Evolutionary conservation across 169 alveolate genomes (phyloP).

Genomic region (Babesia caballi): DNA sequence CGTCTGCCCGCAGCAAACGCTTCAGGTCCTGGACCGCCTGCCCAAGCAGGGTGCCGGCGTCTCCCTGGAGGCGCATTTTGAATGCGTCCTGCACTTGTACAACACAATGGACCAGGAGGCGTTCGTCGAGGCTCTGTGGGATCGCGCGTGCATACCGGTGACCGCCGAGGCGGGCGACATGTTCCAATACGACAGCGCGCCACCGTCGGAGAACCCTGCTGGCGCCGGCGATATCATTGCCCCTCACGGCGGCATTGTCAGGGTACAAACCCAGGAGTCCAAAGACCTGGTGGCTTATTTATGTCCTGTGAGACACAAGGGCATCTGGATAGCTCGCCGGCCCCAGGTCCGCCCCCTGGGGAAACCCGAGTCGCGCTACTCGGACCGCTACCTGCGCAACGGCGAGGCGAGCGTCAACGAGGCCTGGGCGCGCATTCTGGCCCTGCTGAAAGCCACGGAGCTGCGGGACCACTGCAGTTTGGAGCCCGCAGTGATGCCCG

Average conservation of each 20-base stretch:
- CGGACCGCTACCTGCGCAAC: neutral
- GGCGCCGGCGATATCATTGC: neutral
- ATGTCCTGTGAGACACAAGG: neutral
- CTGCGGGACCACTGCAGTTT: neutral
- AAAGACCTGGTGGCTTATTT: neutral
- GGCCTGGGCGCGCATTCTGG: neutral
- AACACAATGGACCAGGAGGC: neutral
- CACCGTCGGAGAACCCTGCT: too few species aligned
- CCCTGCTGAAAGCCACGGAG: neutral
- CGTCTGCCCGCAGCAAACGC: neutral
- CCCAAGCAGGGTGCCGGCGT: too few species aligned
- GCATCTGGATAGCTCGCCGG: neutral
- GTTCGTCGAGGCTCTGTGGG: neutral
- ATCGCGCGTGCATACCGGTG: neutral
- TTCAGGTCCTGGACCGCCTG: neutral
- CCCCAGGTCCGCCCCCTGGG: neutral
- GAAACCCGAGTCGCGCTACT: neutral
- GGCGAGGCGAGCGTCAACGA: neutral
- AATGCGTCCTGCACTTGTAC: neutral
- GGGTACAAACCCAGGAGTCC: neutral
- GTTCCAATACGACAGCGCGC: neutral
- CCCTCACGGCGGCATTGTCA: neutral
- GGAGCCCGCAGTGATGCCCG: neutral
- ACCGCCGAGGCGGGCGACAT: neutral
- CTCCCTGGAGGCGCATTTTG: neutral